Conservation (phyloP, 352 stramenopile species). For the Saprolegnia parasitica region DNA sequence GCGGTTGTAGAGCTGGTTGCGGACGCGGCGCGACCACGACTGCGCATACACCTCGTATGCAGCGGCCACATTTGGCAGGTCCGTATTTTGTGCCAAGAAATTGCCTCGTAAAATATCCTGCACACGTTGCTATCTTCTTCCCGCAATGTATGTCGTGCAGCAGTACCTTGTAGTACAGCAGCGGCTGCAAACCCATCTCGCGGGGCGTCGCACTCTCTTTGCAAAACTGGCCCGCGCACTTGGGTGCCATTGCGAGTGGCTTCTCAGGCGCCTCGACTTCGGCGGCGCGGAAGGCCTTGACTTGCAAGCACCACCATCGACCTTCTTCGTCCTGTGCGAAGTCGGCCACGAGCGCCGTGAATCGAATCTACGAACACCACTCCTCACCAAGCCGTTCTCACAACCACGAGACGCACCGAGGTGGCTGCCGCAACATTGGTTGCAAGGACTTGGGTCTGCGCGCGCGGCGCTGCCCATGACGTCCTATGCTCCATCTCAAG, state of each 20-base stretch:
- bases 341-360: constrained; percentile 53
- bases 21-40: constrained; percentile 10
- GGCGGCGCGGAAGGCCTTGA: constrained; percentile 50
- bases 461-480: constrained; percentile 17
- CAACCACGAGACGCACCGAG: background rate
- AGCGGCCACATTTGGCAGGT: background rate
- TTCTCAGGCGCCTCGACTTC: background rate
- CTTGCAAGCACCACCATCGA: constrained; percentile 59
- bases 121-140: background rate
- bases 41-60: constrained; percentile 8
- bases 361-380: constrained; percentile 29
- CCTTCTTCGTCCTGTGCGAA: constrained; percentile 49
- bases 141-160: no score
- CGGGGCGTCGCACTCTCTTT: background rate
- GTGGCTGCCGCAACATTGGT: background rate
- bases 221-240: constrained; percentile 8
- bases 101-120: constrained; percentile 2
- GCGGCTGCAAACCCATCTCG: background rate
- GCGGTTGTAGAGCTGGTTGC: constrained; percentile 26
- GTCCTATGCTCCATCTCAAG: constrained; percentile 1
- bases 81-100: background rate
- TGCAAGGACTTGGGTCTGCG: background rate
- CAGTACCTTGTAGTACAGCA: constrained; percentile 27
- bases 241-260: background rate
- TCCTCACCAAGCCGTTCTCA: background rate